Base-by-base conservation (phyloP, 106 monocot species). In the Dendrobium chrysotoxum region DNA sequence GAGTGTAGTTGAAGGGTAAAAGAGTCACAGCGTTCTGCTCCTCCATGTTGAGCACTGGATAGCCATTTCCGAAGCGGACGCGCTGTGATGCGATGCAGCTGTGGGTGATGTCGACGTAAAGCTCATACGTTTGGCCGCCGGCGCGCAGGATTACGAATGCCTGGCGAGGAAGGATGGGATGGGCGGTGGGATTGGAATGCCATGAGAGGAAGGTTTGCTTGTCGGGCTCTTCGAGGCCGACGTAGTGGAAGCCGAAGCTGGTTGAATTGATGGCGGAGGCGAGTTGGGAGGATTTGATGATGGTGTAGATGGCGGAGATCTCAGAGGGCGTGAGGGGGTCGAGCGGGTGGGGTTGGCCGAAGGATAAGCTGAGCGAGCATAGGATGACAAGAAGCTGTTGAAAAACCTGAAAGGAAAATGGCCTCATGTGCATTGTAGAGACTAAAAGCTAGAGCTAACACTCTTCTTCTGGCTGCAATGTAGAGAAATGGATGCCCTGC, bases 221-320 rank as follows among this genome's bases (percentile, higher is more conserved):
- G 78, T 94, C 88, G 76, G 90, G 89, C 16, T 90, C 92, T 72
- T 90, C 89, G 31, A 94, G 88, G 67, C 92, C 89, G 53, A 94
- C 86, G 66, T 92, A 90, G 79, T 94, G 92, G 91, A 94, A 94
- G 81, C 53, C 23, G 2, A 85, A 54, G 28, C 35, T 35, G 83
- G n/a, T 0, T 50, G 30, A 16, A 78, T 40, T 26, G 1, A 50
- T 50, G 50, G 50, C 15, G 50, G n/a, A n/a, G n/a, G n/a, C n/a
- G n/a, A n/a, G n/a, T n/a, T n/a, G n/a, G n/a, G 91, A 89, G 79
- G 83, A 40, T 7, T 76, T 81, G 50, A 88, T 75, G 53, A 78
- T 78, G 53, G 31, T 21, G 28, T 67, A 81, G 64, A 91, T 76
- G 28, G 76, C 38, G 75, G 84, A 20, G 57, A 91, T 77, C 67